Evolutionary conservation across 1,284 basidiomycete species (phyloP).

Genomic region (Wallemia ichthyophaga): DNA sequence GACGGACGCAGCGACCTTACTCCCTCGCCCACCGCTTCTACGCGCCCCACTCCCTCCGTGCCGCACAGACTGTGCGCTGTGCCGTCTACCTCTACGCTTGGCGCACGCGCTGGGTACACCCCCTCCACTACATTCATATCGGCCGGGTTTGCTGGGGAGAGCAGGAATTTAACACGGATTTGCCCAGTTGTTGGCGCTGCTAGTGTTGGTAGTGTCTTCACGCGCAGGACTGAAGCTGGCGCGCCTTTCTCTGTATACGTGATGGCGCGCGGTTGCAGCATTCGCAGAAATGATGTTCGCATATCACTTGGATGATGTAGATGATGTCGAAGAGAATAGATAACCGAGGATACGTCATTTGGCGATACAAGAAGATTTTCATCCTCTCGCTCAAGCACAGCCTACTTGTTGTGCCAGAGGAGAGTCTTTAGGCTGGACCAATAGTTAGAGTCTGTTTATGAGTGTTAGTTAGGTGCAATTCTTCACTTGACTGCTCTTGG

Average conservation of each 20-base stretch:
- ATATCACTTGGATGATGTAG: no score
- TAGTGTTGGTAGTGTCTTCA: slow-evolving; percentile 24
- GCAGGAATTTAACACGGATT: slow-evolving; percentile 33
- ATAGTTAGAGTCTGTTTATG: slow-evolving; percentile 45
- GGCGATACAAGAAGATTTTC: no score
- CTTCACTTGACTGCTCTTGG: no score
- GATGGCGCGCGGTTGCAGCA: slow-evolving; percentile 23
- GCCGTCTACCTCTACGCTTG: slow-evolving; percentile 11
- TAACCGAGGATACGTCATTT: no score
- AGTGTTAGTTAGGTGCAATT: slow-evolving; percentile 26
- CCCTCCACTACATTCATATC: slow-evolving; percentile 51
- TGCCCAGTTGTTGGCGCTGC: slow-evolving; percentile 21
- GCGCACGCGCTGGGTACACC: slow-evolving; percentile 38
- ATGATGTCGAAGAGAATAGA: no score
- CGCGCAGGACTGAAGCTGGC: slow-evolving; percentile 27
- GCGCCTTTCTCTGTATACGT: slow-evolving; percentile 30
- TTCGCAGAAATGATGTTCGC: no score
- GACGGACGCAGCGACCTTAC: slow-evolving; percentile 23
- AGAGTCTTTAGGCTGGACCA: slow-evolving; percentile 35
- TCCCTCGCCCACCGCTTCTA: slow-evolving; percentile 22
- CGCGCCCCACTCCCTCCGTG: slow-evolving; percentile 44
- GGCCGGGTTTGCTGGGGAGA: slow-evolving; percentile 50
- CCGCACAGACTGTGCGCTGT: slow-evolving; percentile 25
- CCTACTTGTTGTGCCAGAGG: neutral
- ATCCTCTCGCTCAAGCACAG: no score